These are phyloP conservation scores for Sordaria brevicollis DNA, from an alignment of 495 filamentous ascomycete genomes.

Conservation along the genomic window DNA sequence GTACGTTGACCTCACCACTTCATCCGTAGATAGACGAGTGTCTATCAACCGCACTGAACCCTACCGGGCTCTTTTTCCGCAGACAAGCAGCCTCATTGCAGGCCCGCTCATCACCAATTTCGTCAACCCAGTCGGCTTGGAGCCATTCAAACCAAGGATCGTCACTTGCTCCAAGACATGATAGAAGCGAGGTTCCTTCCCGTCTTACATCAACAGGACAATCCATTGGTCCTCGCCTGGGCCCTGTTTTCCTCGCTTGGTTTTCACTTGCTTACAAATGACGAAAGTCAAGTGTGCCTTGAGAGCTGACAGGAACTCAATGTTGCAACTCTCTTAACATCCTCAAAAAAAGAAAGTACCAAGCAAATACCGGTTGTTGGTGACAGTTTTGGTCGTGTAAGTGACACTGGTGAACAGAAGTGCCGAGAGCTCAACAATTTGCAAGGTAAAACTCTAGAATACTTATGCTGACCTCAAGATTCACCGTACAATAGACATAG, in stretches of 20 bases:
- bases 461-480: not conserved
- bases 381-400: not conserved
- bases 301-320: not conserved
- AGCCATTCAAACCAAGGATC: not conserved
- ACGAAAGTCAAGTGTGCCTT: not conserved
- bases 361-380: too few relatives aligned
- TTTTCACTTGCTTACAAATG: not conserved
- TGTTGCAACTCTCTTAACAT: too few relatives aligned
- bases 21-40: not conserved
- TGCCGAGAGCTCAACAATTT: not conserved
- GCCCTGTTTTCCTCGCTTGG: not conserved
- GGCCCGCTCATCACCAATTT: not conserved
- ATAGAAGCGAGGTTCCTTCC: not conserved
- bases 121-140: not conserved
- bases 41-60: not conserved
- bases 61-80: not conserved
- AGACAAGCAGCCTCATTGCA: not conserved
- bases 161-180: not conserved
- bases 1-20: not conserved
- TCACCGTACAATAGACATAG: not conserved
- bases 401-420: not conserved
- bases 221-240: not conserved
- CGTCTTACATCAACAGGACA: not conserved
- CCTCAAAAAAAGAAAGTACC: too few relatives aligned
- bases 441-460: not conserved